Evolutionary conservation across 495 filamentous ascomycete species (phyloP).

Genomic region (Xylona heveae): DNA sequence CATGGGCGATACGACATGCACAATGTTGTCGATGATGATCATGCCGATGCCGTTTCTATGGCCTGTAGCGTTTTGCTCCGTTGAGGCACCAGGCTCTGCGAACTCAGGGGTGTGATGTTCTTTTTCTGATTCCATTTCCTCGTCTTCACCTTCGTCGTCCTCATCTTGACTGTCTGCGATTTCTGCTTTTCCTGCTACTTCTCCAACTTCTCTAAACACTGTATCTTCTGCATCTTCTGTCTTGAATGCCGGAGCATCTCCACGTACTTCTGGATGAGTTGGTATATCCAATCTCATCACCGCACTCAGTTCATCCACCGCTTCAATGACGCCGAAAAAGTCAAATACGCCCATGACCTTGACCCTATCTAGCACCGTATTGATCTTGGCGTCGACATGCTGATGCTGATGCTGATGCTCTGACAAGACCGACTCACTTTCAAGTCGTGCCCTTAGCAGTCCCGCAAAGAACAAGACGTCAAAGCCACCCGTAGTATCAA

Average conservation of each 20-base stretch:
- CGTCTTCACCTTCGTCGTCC: conserved; percentile 12
- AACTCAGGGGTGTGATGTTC: conserved; percentile 5
- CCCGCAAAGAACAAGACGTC: conserved; percentile 6
- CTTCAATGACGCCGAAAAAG: conserved; percentile 11
- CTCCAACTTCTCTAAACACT: background rate
- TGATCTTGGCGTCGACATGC: conserved; percentile 2
- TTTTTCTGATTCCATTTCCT: conserved; percentile 11
- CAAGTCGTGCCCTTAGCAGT: conserved; percentile 5
- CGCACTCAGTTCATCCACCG: conserved; percentile 10
- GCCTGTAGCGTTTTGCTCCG: conserved; percentile 3
- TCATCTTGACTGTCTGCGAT: conserved; percentile 15
- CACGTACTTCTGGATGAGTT: too few species aligned
- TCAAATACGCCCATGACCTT: conserved; percentile 13
- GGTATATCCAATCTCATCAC: background rate
- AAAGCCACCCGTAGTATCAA: conserved; percentile 12
- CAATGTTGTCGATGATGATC: conserved; percentile 17
- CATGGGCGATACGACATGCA: conserved; percentile 21
- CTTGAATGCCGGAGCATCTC: too few species aligned
- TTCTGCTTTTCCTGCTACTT: conserved; percentile 1
- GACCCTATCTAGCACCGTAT: conserved; percentile 10
- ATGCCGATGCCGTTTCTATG: conserved; percentile 7
- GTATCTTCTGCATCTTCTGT: too few species aligned
- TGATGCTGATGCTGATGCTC: too few species aligned
- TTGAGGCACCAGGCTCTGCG: conserved; percentile 2
- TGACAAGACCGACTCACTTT: too few species aligned